Base-by-base conservation (phyloP, 2,329 filamentous ascomycete genomes). In the Colletotrichum orbiculare region DNA sequence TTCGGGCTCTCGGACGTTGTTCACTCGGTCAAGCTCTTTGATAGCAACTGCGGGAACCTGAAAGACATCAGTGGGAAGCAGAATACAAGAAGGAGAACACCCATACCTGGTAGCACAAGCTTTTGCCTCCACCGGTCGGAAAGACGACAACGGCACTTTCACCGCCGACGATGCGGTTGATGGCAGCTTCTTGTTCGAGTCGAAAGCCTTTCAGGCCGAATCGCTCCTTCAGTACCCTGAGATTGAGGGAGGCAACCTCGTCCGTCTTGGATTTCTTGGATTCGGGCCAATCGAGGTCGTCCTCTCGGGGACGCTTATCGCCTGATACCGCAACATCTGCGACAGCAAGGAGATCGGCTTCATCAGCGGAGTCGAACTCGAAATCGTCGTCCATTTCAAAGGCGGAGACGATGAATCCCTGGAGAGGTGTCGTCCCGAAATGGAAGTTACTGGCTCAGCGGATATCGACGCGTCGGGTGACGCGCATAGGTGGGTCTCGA, bases 71-170 rank as follows among this genome's bases (percentile, higher is more conserved):
- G 47, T 11, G 39, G 15, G 55, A 17, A 59, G 17, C 2, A n/a
- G 8, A 1, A 15, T 15, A 15, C n/a, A 6, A 38, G 12, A 9
- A 38, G 6, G 25, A n/a, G 6, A 10, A 4, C 25, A 1, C n/a
- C 54, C 72, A 48, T 17, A 81, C 81, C 73, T 83, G 82, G 50
- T 83, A 83, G 57, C 82, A 83, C 5, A 83, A 73, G 0, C 81
- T 83, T 66, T 83, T 84, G n/a, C 82, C 82, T 12, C 80, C 82
- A 2, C 81, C 81, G 0, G 82, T 83, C 4, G 82, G 82, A 57
- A 83, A 83, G 17, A 83, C 70, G 5, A 79, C 79, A 0, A 83
- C 74, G 0, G 77, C 70, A 61, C 79, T 83, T 10, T 81, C 68
- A 0, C 79, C 81, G 7, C 54, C 58, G 2, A 83, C 69, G 8